These are phyloP conservation scores for Deinandra increscens DNA, from an alignment of 129 eudicot genomes.

Conservation along the genomic window DNA sequence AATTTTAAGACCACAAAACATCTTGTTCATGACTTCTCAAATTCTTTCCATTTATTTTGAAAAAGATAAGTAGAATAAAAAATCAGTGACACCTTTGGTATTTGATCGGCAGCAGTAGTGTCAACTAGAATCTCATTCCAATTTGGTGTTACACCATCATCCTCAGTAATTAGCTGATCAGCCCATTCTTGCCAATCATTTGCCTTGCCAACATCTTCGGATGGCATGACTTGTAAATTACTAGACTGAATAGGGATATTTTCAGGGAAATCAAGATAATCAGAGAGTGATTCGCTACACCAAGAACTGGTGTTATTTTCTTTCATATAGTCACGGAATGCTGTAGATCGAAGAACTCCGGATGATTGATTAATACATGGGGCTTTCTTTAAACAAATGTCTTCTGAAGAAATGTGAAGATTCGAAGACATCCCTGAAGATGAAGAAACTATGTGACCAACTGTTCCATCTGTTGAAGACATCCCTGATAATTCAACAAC, in stretches of 20 bases:
- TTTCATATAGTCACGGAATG: slow-evolving; percentile 51
- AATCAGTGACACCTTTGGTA: slow-evolving; percentile 49
- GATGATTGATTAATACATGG: slow-evolving; percentile 56
- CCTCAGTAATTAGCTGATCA: slow-evolving; percentile 72
- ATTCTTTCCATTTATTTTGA: not conserved
- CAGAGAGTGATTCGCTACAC: slow-evolving; percentile 59
- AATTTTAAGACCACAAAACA: no score
- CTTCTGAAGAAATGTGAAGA: slow-evolving; percentile 57
- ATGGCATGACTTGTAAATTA: slow-evolving; percentile 44
- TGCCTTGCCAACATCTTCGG: slow-evolving; percentile 62
- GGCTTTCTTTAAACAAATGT: slow-evolving; percentile 47
- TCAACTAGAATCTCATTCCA: slow-evolving; percentile 81
- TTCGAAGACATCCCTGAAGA: slow-evolving; percentile 62
- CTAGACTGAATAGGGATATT: slow-evolving; percentile 36
- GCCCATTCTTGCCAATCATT: slow-evolving; percentile 92
- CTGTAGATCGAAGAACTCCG: slow-evolving; percentile 57
- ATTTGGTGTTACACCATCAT: slow-evolving; percentile 59
- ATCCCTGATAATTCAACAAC: slow-evolving; percentile 33
- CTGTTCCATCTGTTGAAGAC: slow-evolving; percentile 59
- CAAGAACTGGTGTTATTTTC: slow-evolving; percentile 55
- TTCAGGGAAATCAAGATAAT: slow-evolving; percentile 56
- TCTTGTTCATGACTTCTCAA: no score
- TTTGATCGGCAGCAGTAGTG: slow-evolving; percentile 42
- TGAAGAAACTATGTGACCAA: slow-evolving; percentile 75
- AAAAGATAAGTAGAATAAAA: slow-evolving; percentile 4